Conservation (phyloP, 352 stramenopile species). For the Pythium apleroticum region DNA sequence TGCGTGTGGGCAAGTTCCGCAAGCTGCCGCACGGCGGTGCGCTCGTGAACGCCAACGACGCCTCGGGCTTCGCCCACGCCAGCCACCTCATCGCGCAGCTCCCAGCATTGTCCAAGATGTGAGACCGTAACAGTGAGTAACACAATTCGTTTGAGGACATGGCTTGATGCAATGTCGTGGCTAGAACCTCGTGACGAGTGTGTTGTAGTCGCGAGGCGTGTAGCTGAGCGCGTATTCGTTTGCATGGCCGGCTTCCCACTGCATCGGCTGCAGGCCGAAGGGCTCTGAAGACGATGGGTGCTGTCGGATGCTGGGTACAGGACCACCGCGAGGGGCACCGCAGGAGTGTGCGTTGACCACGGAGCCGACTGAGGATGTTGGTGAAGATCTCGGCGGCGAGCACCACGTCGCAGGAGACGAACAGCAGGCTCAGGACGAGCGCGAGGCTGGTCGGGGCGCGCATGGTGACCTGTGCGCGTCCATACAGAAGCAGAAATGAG, state of each 20-base stretch:
- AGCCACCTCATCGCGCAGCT: constrained; percentile 65
- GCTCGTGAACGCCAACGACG: constrained; percentile 26
- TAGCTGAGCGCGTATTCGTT: neutral
- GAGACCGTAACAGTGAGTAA: constrained; percentile 18
- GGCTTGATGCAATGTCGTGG: neutral
- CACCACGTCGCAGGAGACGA: too few relatives aligned
- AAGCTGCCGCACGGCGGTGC: constrained; percentile 56
- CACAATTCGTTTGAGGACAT: neutral
- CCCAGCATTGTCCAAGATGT: constrained; percentile 74
- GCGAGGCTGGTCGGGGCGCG: too few relatives aligned
- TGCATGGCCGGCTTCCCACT: neutral
- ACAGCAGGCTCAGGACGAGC: too few relatives aligned
- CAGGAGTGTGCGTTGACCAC: too few relatives aligned
- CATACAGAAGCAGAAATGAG: too few relatives aligned
- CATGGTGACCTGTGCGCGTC: too few relatives aligned
- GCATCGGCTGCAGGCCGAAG: neutral
- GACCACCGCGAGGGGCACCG: too few relatives aligned
- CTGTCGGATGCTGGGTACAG: too few relatives aligned
- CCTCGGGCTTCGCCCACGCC: constrained; percentile 30
- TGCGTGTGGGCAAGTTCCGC: constrained; percentile 70
- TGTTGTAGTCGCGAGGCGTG: neutral
- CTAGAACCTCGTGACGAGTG: neutral
- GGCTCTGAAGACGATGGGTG: too few relatives aligned
- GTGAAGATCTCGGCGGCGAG: too few relatives aligned
- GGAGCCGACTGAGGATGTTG: too few relatives aligned